These are phyloP conservation scores for Neopestalotiopsis rosae DNA, from an alignment of 2,329 filamentous ascomycete genomes.

Conservation along the genomic window DNA sequence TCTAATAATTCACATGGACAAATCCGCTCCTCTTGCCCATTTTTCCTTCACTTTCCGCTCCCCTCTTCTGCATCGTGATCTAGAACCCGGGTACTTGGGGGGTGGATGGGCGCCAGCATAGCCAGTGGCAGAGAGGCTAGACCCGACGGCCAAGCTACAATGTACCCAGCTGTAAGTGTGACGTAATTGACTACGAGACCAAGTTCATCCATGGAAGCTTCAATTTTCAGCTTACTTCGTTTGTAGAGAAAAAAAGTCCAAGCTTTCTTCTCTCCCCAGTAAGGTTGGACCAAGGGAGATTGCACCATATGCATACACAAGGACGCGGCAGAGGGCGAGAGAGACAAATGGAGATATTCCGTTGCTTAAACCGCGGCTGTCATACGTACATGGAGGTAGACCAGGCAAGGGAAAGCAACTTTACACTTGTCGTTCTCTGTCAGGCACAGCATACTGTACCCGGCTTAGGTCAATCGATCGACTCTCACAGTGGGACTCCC, in stretches of 20 bases:
- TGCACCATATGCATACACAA: neutral
- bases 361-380: neutral
- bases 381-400: neutral
- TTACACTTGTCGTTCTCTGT: neutral
- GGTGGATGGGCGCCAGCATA: neutral
- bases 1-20: neutral
- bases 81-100: neutral
- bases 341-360: neutral
- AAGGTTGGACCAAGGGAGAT: neutral
- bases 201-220: neutral
- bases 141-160: neutral
- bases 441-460: neutral
- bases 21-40: neutral
- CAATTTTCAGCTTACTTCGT: neutral
- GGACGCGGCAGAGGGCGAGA: neutral
- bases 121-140: neutral
- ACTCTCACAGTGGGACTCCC: neutral
- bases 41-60: neutral
- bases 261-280: neutral
- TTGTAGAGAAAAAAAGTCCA: neutral
- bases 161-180: constrained; percentile 7
- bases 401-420: neutral
- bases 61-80: constrained; percentile 6
- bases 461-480: neutral
- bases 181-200: constrained; percentile 20